Evolutionary conservation across 306 rosid species (phyloP), one percentile per base, ranked within the genome.

Genomic region (Pterocarpus macrocarpus): DNA sequence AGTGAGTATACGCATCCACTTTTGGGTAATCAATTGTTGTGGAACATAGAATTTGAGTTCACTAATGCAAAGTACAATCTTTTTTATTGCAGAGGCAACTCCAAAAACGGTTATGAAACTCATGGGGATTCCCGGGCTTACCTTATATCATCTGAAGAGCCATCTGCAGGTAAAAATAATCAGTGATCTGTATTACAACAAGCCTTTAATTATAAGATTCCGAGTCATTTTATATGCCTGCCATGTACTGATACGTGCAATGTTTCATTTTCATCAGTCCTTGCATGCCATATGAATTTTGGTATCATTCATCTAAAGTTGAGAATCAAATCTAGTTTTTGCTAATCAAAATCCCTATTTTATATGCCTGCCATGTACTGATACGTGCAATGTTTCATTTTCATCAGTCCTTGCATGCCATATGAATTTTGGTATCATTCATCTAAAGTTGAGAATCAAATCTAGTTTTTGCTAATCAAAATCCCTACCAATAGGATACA

Each of bases 91-190:
- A 95, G 99, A 95, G 84, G 99, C 99, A 15, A 95, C 99, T 72
- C 99, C 99, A 22, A 95, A 95, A 90, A 95, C 97, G 2, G 99
- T 95, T 10, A 90, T 95, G 98, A 95, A 95, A 87, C 92, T 95
- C 74, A 95, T 95, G 99, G 94, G 98, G 39, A 91, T 95, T 85
- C 92, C 93, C 0, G 99, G 99, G 33, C 98, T 95, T 71, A 95
- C 99, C 34, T 85, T 93, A 39, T 95, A 95, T 83, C 99, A 95
- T 85, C 87, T 95, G 13, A 95, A 95, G 88, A 93, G 98, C 73
- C 99, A 95, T 91, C 99, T 95, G 65, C 99, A 95, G 97, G 98
- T 94, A 81, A 86, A 67, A 68, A 81, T 35, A 79, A 56, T 35
- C 33, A 50, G 4, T 64, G 62, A 15, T 70, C n/a, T 59, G 32